These are phyloP conservation scores for Physaria fendleri DNA, from an alignment of 345 rosid species.

Conservation along the genomic window DNA sequence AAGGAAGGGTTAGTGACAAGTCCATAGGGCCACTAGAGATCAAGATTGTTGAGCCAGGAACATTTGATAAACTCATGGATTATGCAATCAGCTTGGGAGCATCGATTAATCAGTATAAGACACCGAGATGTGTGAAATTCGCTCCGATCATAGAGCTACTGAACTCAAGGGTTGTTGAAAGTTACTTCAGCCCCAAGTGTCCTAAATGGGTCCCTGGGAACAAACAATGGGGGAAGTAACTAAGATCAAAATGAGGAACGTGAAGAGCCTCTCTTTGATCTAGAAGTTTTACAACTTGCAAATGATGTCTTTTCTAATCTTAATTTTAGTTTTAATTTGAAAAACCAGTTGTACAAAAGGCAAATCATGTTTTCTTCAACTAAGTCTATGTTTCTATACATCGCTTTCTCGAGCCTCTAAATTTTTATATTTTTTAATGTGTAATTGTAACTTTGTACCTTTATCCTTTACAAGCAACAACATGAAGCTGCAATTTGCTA, in stretches of 20 bases:
- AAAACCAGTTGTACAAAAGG: conserved; percentile 25
- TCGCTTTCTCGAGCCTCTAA: conserved; percentile 25
- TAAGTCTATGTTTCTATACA: conserved; percentile 11
- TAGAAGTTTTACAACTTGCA: conserved; percentile 24
- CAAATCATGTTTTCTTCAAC: conserved; percentile 20
- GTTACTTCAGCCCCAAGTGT: too few species aligned
- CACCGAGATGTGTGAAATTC: too few species aligned
- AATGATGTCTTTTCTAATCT: conserved; percentile 19
- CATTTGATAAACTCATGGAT: too few species aligned
- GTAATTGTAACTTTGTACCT: conserved; percentile 16
- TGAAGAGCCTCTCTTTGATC: conserved; percentile 9
- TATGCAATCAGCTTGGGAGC: too few species aligned
- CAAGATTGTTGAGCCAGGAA: too few species aligned
- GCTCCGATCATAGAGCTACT: too few species aligned
- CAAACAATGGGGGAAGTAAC: conserved; percentile 71
- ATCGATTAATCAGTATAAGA: too few species aligned
- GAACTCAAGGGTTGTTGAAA: too few species aligned
- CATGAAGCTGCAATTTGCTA: conserved; percentile 2
- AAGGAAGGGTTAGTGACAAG: too few species aligned
- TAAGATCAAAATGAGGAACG: conserved; percentile 3
- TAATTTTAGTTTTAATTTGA: conserved; percentile 14
- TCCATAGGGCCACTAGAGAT: too few species aligned
- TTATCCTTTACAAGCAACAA: conserved; percentile 13
- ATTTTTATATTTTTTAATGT: conserved; percentile 1
- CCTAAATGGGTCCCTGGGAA: conserved; percentile 96